Conservation (phyloP, 2,329 filamentous ascomycete species). For the Phyllosticta ampelicida region DNA sequence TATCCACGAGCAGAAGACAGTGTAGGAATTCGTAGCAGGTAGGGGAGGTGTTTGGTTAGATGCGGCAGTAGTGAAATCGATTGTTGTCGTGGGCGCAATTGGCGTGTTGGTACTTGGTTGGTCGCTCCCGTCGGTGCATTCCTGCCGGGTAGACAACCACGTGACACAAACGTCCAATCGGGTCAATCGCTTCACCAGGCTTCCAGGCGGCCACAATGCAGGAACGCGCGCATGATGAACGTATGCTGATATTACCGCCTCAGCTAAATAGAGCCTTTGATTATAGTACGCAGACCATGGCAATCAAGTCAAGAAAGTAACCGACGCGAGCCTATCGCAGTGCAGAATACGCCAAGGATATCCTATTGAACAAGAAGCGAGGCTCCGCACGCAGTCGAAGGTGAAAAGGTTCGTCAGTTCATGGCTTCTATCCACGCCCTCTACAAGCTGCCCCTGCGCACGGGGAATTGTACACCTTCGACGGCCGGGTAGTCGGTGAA, state of each 20-base stretch:
- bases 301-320: neutral
- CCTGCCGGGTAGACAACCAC: too few relatives aligned
- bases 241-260: neutral
- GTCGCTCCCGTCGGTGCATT: too few relatives aligned
- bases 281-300: neutral
- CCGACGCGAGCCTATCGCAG: conserved; percentile 6
- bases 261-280: neutral
- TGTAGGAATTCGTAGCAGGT: neutral
- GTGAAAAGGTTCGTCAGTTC: conserved; percentile 5
- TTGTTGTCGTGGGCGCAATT: neutral
- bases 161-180: neutral
- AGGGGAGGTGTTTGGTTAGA: neutral
- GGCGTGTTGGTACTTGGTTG: neutral
- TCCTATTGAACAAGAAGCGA: conserved; percentile 8
- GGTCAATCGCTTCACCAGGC: neutral
- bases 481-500: conserved; percentile 83
- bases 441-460: conserved; percentile 53
- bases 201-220: neutral
- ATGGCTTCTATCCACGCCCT: neutral
- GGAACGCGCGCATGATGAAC: neutral
- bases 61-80: conserved; percentile 4
- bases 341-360: conserved; percentile 9
- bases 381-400: neutral
- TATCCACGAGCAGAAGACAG: neutral
- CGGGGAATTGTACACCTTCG: conserved; percentile 73